phyloP scores from a whole-genome alignment of 2,329 filamentous ascomycete species.

The Penicillium sp. region DNA sequence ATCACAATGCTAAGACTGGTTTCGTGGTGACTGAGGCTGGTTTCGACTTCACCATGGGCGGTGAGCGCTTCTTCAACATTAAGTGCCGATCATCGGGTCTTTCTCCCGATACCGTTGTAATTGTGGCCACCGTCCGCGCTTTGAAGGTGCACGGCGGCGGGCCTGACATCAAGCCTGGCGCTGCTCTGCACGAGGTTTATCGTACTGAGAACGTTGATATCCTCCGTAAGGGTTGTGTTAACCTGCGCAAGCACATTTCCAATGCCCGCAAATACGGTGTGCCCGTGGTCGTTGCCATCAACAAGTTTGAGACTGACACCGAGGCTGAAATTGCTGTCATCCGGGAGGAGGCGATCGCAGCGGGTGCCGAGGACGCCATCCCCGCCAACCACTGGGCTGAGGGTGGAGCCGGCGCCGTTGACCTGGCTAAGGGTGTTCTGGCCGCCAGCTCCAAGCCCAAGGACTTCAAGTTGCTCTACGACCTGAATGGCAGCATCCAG shows the following conservation, averaged over 20 bases:
- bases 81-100: slow-evolving; percentile 96
- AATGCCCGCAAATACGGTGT: slow-evolving; percentile 89
- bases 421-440: slow-evolving; percentile 85
- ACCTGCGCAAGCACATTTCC: slow-evolving; percentile 90
- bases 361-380: slow-evolving; percentile 91
- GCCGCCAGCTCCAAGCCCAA: slow-evolving; percentile 79
- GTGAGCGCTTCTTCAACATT: slow-evolving; percentile 99
- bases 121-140: slow-evolving; percentile 92
- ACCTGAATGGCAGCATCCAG: slow-evolving; percentile 74
- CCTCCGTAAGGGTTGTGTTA: slow-evolving; percentile 85
- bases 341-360: slow-evolving; percentile 84
- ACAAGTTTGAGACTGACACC: slow-evolving; percentile 92
- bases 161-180: slow-evolving; percentile 87
- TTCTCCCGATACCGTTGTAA: slow-evolving; percentile 86
- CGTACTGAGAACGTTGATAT: slow-evolving; percentile 91
- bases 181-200: slow-evolving; percentile 82
- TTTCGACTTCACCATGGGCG: slow-evolving; percentile 99
- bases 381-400: slow-evolving; percentile 96
- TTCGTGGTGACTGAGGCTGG: slow-evolving; percentile 97
- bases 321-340: slow-evolving; percentile 87
- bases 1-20: slow-evolving; percentile 77
- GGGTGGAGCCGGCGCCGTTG: slow-evolving; percentile 84
- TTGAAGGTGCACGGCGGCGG: slow-evolving; percentile 97
- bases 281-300: slow-evolving; percentile 94
- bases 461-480: slow-evolving; percentile 85